Evolutionary conservation across 306 rosid genomes (phyloP).

Genomic region (Vicia villosa): DNA sequence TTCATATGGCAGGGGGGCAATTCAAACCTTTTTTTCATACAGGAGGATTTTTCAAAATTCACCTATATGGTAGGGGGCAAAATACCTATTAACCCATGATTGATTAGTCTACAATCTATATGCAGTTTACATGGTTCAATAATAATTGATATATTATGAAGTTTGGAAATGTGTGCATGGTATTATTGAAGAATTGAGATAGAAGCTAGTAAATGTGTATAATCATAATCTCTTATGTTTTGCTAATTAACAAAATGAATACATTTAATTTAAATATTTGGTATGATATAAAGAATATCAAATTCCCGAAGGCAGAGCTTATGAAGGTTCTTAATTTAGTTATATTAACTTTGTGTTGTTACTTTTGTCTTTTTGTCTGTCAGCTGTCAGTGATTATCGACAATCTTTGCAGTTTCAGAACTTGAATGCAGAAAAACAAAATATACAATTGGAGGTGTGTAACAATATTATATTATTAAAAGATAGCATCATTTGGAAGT

Average conservation of each 20-base stretch:
- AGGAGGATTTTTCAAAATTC: no score
- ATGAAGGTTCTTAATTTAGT: constrained; percentile 2
- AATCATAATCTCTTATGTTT: neutral
- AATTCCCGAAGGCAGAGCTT: constrained; percentile 1
- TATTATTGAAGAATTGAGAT: neutral
- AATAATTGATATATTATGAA: neutral
- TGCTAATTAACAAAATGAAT: neutral
- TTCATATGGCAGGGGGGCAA: no score
- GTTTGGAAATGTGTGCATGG: neutral
- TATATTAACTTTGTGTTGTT: constrained; percentile 22
- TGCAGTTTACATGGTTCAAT: no score
- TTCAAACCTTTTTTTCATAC: no score
- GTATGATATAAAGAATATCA: neutral
- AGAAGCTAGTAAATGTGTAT: neutral
- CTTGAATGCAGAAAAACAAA: constrained; percentile 79
- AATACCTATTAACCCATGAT: no score
- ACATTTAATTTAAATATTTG: neutral
- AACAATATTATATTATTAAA: constrained; percentile 23
- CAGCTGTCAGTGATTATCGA: constrained; percentile 91
- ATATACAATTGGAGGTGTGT: constrained; percentile 82
- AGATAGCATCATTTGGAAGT: constrained; percentile 25
- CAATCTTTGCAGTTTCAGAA: constrained; percentile 92
- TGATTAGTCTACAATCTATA: no score
- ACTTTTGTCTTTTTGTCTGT: constrained; percentile 31
- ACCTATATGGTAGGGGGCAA: no score